Evolutionary conservation across 208 protist genomes (phyloP).

Genomic region (Phytomonas sp.): DNA sequence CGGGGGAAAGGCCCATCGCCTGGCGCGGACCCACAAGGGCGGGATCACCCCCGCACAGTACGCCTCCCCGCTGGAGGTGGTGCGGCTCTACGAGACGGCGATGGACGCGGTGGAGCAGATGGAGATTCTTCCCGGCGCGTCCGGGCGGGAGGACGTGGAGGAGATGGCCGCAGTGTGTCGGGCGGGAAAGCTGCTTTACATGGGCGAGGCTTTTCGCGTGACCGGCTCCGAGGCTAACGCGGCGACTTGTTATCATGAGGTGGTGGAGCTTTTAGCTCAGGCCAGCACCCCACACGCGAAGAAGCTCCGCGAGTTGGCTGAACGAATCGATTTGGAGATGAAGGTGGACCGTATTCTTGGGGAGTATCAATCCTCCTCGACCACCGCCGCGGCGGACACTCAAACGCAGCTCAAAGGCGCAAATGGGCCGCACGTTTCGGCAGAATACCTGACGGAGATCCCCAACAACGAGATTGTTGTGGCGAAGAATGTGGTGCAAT

Average conservation of each 20-base stretch:
- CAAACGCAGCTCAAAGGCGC: background rate
- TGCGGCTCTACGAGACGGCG: constrained; percentile 70
- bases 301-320: constrained; percentile 26
- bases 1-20: background rate
- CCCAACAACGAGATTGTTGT: constrained; percentile 22
- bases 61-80: constrained; percentile 76
- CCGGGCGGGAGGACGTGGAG: constrained; percentile 46
- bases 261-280: constrained; percentile 27
- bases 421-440: background rate
- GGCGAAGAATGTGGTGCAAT: constrained; percentile 54
- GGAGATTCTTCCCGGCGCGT: constrained; percentile 73
- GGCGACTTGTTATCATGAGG: constrained; percentile 38
- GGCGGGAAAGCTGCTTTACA: constrained; percentile 59
- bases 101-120: constrained; percentile 58
- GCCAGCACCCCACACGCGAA: constrained; percentile 16
- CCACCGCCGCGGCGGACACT: background rate
- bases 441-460: constrained; percentile 30
- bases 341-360: constrained; percentile 28
- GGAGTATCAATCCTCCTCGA: background rate
- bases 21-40: constrained; percentile 15
- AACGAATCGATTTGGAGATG: constrained; percentile 32
- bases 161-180: constrained; percentile 30
- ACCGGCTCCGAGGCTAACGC: constrained; percentile 11
- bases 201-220: constrained; percentile 67
- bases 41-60: constrained; percentile 59